Evolutionary conservation across 192 early-diverging fungal species (phyloP).

Genomic region (Coemansia interrupta): DNA sequence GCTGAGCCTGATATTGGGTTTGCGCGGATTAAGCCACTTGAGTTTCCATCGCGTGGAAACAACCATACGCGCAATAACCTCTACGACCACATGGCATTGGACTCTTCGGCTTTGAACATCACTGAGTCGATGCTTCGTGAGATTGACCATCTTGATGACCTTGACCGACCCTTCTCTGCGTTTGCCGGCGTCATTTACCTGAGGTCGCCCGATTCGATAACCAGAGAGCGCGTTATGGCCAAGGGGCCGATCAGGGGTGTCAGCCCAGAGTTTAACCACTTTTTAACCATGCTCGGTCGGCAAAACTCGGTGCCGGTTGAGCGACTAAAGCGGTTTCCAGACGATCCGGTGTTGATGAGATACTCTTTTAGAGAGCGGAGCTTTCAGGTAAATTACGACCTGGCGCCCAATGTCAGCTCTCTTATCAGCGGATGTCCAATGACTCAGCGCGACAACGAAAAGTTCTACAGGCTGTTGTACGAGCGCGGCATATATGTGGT

Average conservation of each 20-base stretch:
- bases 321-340: slow-evolving; percentile 22
- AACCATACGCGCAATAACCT: slow-evolving; percentile 16
- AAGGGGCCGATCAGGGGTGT: slow-evolving; percentile 39
- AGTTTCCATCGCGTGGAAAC: slow-evolving; percentile 14
- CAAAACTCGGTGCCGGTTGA: slow-evolving; percentile 7
- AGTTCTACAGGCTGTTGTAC: slow-evolving; percentile 25
- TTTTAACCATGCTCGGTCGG: slow-evolving; percentile 26
- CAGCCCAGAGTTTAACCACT: slow-evolving; percentile 30
- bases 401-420: slow-evolving; percentile 49
- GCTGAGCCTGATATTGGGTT: slow-evolving; percentile 26
- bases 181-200: slow-evolving; percentile 38
- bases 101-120: slow-evolving; percentile 15
- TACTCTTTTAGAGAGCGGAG: slow-evolving; percentile 29
- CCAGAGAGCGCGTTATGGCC: slow-evolving; percentile 18
- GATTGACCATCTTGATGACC: slow-evolving; percentile 35
- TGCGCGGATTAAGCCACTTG: slow-evolving; percentile 4
- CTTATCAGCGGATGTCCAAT: slow-evolving; percentile 32
- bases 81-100: slow-evolving; percentile 10
- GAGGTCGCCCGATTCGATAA: slow-evolving; percentile 34
- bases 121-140: slow-evolving; percentile 26
- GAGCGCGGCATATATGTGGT: slow-evolving; percentile 39
- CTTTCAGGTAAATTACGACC: slow-evolving; percentile 38
- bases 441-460: slow-evolving; percentile 19
- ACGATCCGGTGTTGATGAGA: slow-evolving; percentile 19
- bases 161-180: slow-evolving; percentile 35